phyloP scores from a whole-genome alignment of 2,329 filamentous ascomycete species.

The Botrytis galanthina region DNA sequence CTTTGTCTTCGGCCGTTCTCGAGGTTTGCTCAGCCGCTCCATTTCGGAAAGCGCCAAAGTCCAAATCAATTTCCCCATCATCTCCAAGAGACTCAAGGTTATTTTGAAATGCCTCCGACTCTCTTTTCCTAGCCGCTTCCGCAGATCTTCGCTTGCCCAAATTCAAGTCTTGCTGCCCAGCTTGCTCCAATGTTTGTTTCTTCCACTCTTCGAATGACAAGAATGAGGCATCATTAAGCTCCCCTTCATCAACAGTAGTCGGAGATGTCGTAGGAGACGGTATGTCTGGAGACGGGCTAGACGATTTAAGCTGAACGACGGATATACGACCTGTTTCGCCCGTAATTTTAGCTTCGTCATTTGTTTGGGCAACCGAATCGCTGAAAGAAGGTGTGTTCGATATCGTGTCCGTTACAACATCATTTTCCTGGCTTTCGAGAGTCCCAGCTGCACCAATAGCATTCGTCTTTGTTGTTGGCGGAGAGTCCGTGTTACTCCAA shows the following conservation, averaged over 20 bases:
- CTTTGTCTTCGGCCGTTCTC: conserved; percentile 27
- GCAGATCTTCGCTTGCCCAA: conserved; percentile 54
- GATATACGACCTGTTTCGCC: conserved; percentile 16
- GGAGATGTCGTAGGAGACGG: conserved; percentile 13
- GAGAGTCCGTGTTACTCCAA: conserved; percentile 32
- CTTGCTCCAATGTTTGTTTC: conserved; percentile 82
- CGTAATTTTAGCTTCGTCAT: background rate
- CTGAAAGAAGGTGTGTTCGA: conserved; percentile 4
- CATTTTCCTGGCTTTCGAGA: background rate
- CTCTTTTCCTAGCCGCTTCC: conserved; percentile 48
- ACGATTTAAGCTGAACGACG: conserved; percentile 10
- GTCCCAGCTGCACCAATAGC: background rate
- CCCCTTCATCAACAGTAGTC: conserved; percentile 31
- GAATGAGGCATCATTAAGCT: conserved; percentile 66
- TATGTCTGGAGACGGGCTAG: conserved; percentile 12
- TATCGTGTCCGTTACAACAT: background rate
- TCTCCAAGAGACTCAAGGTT: conserved; percentile 80
- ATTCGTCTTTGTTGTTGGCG: conserved; percentile 17
- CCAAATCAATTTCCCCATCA: conserved; percentile 79
- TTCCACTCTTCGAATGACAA: conserved; percentile 99
- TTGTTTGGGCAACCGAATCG: conserved; percentile 15
- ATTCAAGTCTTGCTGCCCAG: conserved; percentile 73
- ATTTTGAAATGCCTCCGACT: conserved; percentile 58
- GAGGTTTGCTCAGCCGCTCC: conserved; percentile 25
- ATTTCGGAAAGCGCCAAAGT: conserved; percentile 63